A percentile compares a stretch with the other conserved stretches of the same genome.
Conservation (phyloP, 495 filamentous ascomycete species). For the Penicillium egyptiacum region DNA sequence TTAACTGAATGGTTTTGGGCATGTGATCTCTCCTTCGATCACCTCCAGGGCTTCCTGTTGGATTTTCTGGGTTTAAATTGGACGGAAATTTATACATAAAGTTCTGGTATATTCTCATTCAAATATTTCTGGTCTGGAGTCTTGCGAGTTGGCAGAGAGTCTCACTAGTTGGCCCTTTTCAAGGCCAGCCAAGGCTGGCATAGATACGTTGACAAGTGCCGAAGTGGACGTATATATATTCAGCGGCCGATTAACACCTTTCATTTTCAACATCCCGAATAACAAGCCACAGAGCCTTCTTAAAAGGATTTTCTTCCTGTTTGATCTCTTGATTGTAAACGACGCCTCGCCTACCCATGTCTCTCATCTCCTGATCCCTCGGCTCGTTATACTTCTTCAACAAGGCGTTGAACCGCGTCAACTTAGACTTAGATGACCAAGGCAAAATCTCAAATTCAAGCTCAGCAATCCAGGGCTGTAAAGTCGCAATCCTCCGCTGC, state of each 20-base stretch:
- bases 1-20: background rate
- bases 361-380: background rate
- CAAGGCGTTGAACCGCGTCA: conserved; percentile 30
- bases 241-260: background rate
- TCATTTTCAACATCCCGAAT: conserved; percentile 6
- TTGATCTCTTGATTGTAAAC: background rate
- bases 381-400: conserved; percentile 27
- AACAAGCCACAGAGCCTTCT: conserved; percentile 15
- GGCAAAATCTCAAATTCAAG: conserved; percentile 28
- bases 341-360: background rate
- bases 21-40: background rate
- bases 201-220: background rate
- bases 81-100: background rate
- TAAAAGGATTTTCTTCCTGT: background rate
- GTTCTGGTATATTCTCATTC: background rate
- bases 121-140: background rate
- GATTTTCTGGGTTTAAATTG: background rate
- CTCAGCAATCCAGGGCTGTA: conserved; percentile 33
- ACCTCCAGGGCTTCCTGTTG: background rate
- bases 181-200: background rate
- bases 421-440: conserved; percentile 26
- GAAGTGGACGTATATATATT: background rate
- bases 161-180: background rate
- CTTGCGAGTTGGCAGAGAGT: background rate
- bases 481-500: conserved; percentile 14